Base-by-base conservation (phyloP, 306 rosid species). In the Lablab purpureus region DNA sequence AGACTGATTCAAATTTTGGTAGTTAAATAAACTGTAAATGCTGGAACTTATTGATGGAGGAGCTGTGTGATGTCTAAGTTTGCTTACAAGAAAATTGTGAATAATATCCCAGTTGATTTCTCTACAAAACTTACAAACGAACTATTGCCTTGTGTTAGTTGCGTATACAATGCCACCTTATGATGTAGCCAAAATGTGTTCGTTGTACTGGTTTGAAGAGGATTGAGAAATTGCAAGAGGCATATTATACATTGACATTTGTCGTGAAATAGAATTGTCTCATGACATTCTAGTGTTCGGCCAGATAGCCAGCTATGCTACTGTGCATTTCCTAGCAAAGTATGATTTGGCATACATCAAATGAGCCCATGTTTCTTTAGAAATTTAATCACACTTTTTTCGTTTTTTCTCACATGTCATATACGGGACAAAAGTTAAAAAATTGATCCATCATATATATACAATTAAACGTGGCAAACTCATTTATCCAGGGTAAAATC, bases 401-500 rank as follows among this genome's bases (percentile, higher is more conserved):
- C 56, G 14, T 67, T 6, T 40, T 43, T 45, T 7, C 55, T 45
- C 13, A 7, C 37, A 45, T 45, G 30, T 37, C 14, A n/a, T 64
- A 63, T 7, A 34, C 2, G 49, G 10, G 23, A 65, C 27, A n/a
- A 40, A 10, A 10, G 32, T 19, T 18, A 40, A 37, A 54, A 68
- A 63, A 27, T 13, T 40, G 68, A 65, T 21, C 27, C 27, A 36
- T 50, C 43, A 51, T 65, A 46, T 52, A 58, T 51, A 77, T 21
- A 3, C 34, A 52, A 25, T 67, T 2, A 75, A 62, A 63, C 8
- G 56, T 65, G 21, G 10, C 74, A 37, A 50, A 76, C 10, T 50
- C 18, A 2, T 27, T n/a, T 22, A 41, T 43, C 50, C 50, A 46
- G 62, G 50, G 52, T 45, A 68, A 36, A 28, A 67, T 74, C 63